These are phyloP conservation scores for Calocybe gangraenosa DNA, from an alignment of 768 basidiomycete genomes.

Conservation along the genomic window DNA sequence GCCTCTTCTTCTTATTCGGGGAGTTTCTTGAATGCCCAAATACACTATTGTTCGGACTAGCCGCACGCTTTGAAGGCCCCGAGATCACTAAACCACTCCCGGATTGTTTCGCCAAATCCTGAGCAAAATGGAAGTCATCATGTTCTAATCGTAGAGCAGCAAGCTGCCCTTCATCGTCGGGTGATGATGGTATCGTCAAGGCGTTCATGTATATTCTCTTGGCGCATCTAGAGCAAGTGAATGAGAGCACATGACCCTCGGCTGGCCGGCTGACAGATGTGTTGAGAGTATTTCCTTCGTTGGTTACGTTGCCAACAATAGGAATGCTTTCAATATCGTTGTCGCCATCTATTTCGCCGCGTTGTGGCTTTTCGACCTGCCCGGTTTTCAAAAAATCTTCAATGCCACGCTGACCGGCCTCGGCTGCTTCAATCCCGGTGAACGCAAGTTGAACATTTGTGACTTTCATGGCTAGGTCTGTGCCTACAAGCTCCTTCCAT, in stretches of 20 bases:
- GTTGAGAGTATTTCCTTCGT: slow-evolving; percentile 3
- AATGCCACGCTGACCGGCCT: slow-evolving; percentile 81
- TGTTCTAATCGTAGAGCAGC: slow-evolving; percentile 62
- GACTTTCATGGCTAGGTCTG: slow-evolving; percentile 52
- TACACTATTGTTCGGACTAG: background rate
- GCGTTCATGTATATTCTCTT: slow-evolving; percentile 30
- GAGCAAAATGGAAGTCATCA: slow-evolving; percentile 85
- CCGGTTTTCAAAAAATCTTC: slow-evolving; percentile 73
- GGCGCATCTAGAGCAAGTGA: slow-evolving; percentile 57
- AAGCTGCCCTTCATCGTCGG: slow-evolving; percentile 33
- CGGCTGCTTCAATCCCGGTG: slow-evolving; percentile 69
- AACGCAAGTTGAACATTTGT: slow-evolving; percentile 73
- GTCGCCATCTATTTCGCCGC: slow-evolving; percentile 22
- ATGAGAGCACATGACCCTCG: slow-evolving; percentile 27
- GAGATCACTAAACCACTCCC: slow-evolving; percentile 16
- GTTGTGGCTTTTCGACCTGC: slow-evolving; percentile 34
- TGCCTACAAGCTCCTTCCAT: slow-evolving; percentile 83
- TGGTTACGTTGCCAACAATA: slow-evolving; percentile 1
- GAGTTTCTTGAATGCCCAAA: slow-evolving; percentile 9
- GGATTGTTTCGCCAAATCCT: slow-evolving; percentile 57
- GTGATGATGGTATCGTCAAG: slow-evolving; percentile 22
- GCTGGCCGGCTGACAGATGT: background rate
- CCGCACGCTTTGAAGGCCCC: slow-evolving; percentile 11
- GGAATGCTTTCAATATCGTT: slow-evolving; percentile 5
- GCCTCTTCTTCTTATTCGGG: slow-evolving; percentile 17